phyloP scores from a whole-genome alignment of 257 asterid genomes.

The Misopates orontium region DNA sequence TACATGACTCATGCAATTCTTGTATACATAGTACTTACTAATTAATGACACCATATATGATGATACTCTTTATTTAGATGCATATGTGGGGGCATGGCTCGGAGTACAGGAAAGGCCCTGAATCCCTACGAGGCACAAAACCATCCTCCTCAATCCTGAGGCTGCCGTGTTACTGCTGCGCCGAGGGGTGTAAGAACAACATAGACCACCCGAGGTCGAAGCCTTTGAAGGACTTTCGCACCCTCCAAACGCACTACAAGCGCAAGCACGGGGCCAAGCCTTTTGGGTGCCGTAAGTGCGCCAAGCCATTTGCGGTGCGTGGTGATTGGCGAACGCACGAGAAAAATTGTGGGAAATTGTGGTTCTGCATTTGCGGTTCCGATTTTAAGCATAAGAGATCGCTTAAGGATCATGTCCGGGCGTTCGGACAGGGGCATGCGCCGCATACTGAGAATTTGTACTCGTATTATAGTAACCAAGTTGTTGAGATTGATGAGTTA shows the following conservation, averaged over 20 bases:
- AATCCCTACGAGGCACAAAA: constrained; percentile 75
- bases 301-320: constrained; percentile 75
- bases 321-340: constrained; percentile 98
- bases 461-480: constrained; percentile 20
- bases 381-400: constrained; percentile 93
- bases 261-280: constrained; percentile 83
- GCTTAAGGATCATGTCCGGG: constrained; percentile 74
- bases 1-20: too few relatives aligned
- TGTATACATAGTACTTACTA: too few relatives aligned
- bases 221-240: constrained; percentile 85
- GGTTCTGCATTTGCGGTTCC: constrained; percentile 91
- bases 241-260: constrained; percentile 89
- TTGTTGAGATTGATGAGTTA: constrained; percentile 23
- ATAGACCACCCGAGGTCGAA: constrained; percentile 69
- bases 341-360: constrained; percentile 77
- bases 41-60: too few relatives aligned
- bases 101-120: constrained; percentile 85
- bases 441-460: constrained; percentile 55
- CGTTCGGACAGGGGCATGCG: constrained; percentile 81
- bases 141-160: constrained; percentile 62
- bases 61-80: constrained; percentile 40
- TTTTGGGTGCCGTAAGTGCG: constrained; percentile 68
- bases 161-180: constrained; percentile 86
- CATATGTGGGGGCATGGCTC: constrained; percentile 98
- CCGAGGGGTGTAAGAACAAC: constrained; percentile 93